Percentiles rank a stretch among this genome's conserved stretches.
Evolutionary conservation across 805 yeast species (phyloP).

Genomic region (Candida parachauliodes): DNA sequence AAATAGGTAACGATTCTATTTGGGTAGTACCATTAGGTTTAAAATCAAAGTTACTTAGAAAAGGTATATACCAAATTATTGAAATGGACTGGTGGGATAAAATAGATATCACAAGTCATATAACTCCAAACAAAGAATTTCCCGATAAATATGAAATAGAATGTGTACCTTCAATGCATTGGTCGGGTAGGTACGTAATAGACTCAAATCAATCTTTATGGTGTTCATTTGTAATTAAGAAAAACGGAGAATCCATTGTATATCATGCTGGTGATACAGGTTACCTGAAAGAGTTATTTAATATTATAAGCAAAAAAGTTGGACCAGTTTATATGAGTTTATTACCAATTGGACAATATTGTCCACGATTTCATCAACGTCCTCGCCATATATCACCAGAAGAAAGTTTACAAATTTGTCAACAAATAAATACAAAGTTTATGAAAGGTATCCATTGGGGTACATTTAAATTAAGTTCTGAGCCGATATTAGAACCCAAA

Average conservation of each 20-base stretch:
- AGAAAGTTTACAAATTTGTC: slow-evolving; percentile 68
- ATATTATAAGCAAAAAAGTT: slow-evolving; percentile 56
- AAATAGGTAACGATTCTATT: slow-evolving; percentile 51
- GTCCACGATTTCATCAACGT: slow-evolving; percentile 90
- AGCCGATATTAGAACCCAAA: slow-evolving; percentile 83
- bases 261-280: slow-evolving; percentile 98
- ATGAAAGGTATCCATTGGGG: slow-evolving; percentile 97
- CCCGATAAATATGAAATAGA: slow-evolving; percentile 68
- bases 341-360: slow-evolving; percentile 92
- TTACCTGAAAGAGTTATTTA: slow-evolving; percentile 69
- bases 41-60: slow-evolving; percentile 50
- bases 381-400: slow-evolving; percentile 84
- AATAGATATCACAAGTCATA: slow-evolving; percentile 33
- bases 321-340: slow-evolving; percentile 62
- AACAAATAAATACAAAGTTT: slow-evolving; percentile 55
- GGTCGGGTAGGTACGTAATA: slow-evolving; percentile 84
- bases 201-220: slow-evolving; percentile 82
- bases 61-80: slow-evolving; percentile 57
- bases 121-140: slow-evolving; percentile 31
- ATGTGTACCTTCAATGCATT: slow-evolving; percentile 93
- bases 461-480: slow-evolving; percentile 85
- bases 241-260: slow-evolving; percentile 65
- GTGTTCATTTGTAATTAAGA: slow-evolving; percentile 78
- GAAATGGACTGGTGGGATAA: slow-evolving; percentile 95
- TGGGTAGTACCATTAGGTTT: slow-evolving; percentile 93